phyloP scores from a whole-genome alignment of 148 eudicot species.

The Rhododendron ovatum region DNA sequence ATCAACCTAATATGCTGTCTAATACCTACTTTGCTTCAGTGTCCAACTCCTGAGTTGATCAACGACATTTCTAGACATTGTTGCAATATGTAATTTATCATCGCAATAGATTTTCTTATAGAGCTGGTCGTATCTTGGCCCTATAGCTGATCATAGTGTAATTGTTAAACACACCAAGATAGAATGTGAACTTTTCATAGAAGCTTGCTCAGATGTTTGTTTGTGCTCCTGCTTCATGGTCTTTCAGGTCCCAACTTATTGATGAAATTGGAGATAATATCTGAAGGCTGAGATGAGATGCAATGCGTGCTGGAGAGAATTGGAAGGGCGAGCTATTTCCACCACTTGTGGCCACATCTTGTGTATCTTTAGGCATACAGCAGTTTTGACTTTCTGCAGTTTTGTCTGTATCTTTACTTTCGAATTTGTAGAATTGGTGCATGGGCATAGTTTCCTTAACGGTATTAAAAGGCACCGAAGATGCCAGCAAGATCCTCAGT shows the following conservation, averaged over 20 bases:
- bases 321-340: constrained; percentile 86
- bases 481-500: constrained; percentile 79
- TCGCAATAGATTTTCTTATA: not conserved
- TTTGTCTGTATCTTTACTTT: not conserved
- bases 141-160: not conserved
- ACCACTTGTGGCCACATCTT: constrained; percentile 90
- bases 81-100: not conserved
- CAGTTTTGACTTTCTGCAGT: not conserved
- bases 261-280: constrained; percentile 1
- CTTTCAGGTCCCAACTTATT: constrained; percentile 6
- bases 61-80: not conserved
- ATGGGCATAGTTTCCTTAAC: constrained; percentile 39
- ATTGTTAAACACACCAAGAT: not conserved
- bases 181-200: not conserved
- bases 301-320: constrained; percentile 96
- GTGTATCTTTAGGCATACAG: constrained; percentile 51
- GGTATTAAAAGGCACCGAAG: constrained; percentile 58
- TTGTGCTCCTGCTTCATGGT: not conserved
- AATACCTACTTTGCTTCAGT: not conserved
- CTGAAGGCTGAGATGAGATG: constrained; percentile 75
- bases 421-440: not conserved
- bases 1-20: not conserved
- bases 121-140: not conserved
- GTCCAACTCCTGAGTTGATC: not conserved
- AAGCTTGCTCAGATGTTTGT: not conserved